Evolutionary conservation across 163 green algal genomes (phyloP), one percentile per base, ranked within the genome.

Genomic region (Coccomyxa subellipsoidea): DNA sequence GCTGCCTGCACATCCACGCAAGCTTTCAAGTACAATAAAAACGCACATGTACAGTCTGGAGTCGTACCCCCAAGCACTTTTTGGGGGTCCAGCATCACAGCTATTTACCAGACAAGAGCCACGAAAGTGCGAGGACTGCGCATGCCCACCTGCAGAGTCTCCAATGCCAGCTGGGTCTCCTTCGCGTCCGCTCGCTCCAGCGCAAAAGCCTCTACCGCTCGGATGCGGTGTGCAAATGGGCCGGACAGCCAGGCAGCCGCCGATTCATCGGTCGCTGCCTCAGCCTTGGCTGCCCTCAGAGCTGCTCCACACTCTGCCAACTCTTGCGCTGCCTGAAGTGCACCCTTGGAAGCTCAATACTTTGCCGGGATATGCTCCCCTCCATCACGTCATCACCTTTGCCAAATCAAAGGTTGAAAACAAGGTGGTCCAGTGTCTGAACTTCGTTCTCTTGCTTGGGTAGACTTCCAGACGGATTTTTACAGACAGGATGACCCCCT

Each of bases 231-330:
- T 9, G 76, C 80, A 25, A 90, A 84, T 0, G 79, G 79, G 32
- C 87, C 87, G 12, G 73, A 77, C 47, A 27, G 18, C 89, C 90
- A 92, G 0, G 59, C 73, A 47, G 47, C 53, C 76, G 69, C 66
- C 18, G 47, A 66, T 18, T 32, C 54, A 3, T 27, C 35, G 0
- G 84, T 80, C 79, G 84, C 85, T 31, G 15, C 25, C 36, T n/a
- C 54, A 3, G 70, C 70, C 32, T 77, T 38, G 0, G 70, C 70
- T 53, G 31, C 32, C 66, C 66, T 36, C 66, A 73, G 32, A 27
- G 70, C 70, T 18, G 23, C 34, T 47, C 32, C 18, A 34, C 32
- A 77, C 18, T 31, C 70, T 77, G 70, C 34, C 32, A 77, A 9
- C 18, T n/a, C 32, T 31, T 8, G 27, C 32, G 31, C 70, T 40